phyloP scores from a whole-genome alignment of 306 rosid species.

The Clitoria ternatea region DNA sequence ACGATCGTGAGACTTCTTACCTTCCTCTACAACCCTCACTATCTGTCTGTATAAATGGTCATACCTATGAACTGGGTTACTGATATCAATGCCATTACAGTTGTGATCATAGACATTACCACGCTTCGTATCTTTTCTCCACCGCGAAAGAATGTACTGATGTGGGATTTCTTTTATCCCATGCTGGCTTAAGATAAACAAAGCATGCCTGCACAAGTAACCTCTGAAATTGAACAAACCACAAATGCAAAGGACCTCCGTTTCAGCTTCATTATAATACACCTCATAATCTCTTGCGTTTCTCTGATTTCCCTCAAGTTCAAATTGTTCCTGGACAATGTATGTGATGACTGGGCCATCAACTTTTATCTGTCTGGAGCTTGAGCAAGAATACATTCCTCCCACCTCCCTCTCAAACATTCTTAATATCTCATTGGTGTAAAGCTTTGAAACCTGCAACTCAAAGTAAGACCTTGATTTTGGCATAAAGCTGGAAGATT shows the following conservation, averaged over 20 bases:
- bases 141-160: conserved; percentile 53
- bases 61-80: conserved; percentile 59
- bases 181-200: conserved; percentile 53
- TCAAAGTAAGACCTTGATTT: conserved; percentile 51
- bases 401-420: conserved; percentile 53
- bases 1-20: conserved; percentile 50
- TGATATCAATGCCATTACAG: conserved; percentile 39
- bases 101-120: conserved; percentile 42
- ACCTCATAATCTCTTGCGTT: conserved; percentile 58
- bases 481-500: conserved; percentile 37
- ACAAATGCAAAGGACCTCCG: conserved; percentile 61
- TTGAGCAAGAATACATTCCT: conserved; percentile 59
- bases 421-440: conserved; percentile 47
- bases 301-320: conserved; percentile 43
- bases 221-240: conserved; percentile 68
- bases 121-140: conserved; percentile 68
- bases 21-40: conserved; percentile 72
- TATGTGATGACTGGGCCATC: conserved; percentile 57
- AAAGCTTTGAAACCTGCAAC: conserved; percentile 56
- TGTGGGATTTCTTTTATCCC: conserved; percentile 60
- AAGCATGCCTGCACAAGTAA: conserved; percentile 67
- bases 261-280: conserved; percentile 52
- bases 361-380: conserved; percentile 42
- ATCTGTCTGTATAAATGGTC: conserved; percentile 53
- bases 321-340: conserved; percentile 48